Evolutionary conservation across 352 stramenopile genomes (phyloP), one percentile per base, ranked within the genome.

Genomic region (Pythium apleroticum): DNA sequence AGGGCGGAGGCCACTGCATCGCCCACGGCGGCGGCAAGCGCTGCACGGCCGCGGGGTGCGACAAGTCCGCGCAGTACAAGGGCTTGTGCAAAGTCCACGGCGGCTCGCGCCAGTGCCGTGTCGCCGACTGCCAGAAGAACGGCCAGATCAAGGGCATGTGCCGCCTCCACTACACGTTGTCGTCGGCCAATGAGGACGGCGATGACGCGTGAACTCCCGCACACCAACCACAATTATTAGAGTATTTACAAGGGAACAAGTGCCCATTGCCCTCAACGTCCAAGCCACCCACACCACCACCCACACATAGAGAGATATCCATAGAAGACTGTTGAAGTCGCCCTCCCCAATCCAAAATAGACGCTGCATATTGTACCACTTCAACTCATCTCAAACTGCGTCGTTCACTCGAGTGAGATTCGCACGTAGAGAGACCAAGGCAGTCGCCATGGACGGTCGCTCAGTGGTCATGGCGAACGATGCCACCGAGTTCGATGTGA

Each of bases 61-160:
- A 85, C 45, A 93, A 94, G 67, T 93, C 85, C 27, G 87, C 86
- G 19, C 86, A 95, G 63, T 93, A 82, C 35, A 84, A 89, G 53
- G 88, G 88, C 0, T 65, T 91, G 0, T 96, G 88, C 69, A 95
- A 94, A 71, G 72, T 90, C 6, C 88, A 96, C 57, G 88, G 86
- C 12, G 88, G 88, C 55, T 86, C 83, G 33, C 80, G 84, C 28
- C 74, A 86, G 19, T 96, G 88, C 68, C 78, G 79, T 22, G 57
- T 91, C 41, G 68, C 68, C 0, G 80, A 88, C 41, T 96, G 88
- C 68, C 69, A 74, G 64, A 95, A 95, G 73, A 95, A 92, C 74
- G 81, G 81, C 19, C 84, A 93, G 74, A 83, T 90, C 71, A 88
- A 88, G 43, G 86, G 86, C 0, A 76, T 92, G 15, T 95, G 86